A percentile compares a stretch with the other conserved stretches of the same genome.
These are phyloP conservation scores for Jimgerdemannia lactiflua DNA, from an alignment of 192 early-diverging fungal species.

Conservation along the genomic window DNA sequence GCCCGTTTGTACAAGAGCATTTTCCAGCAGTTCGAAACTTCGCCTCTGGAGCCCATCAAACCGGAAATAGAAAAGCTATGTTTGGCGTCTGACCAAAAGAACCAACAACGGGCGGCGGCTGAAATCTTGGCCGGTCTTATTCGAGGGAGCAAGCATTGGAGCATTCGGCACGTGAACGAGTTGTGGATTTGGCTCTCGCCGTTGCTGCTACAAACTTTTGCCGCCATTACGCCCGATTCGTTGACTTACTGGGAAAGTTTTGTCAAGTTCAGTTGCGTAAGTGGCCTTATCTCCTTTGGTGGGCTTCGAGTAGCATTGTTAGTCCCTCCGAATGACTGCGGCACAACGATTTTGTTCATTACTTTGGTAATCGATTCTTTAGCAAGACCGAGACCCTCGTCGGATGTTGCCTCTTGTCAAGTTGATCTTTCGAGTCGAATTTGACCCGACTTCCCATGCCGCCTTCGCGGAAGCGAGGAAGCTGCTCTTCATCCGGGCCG, in stretches of 20 bases:
- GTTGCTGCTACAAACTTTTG: conserved; percentile 56
- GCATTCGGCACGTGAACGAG: conserved; percentile 22
- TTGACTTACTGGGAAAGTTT: conserved; percentile 73
- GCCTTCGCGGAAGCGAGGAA: conserved; percentile 87
- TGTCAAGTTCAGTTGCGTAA: conserved; percentile 52
- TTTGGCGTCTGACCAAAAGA: conserved; percentile 60
- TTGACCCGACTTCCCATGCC: conserved; percentile 76
- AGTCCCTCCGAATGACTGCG: too few relatives aligned
- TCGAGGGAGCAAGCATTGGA: conserved; percentile 90
- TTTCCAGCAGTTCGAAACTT: conserved; percentile 66
- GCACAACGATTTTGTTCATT: neutral
- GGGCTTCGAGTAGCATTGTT: conserved; percentile 16
- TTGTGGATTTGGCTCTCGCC: conserved; percentile 77
- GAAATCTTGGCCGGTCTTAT: conserved; percentile 81
- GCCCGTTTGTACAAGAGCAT: conserved; percentile 66
- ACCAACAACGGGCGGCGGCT: conserved; percentile 75
- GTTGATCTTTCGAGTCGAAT: conserved; percentile 54
- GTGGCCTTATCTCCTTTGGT: conserved; percentile 7
- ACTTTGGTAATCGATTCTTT: neutral
- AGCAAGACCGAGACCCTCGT: conserved; percentile 71
- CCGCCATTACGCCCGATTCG: conserved; percentile 69
- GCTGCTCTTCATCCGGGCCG: conserved; percentile 58
- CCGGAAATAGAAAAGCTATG: conserved; percentile 52
- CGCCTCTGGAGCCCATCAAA: conserved; percentile 52
- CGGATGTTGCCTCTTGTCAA: conserved; percentile 74